These are phyloP conservation scores for Nannochloris sp. DNA, from an alignment of 139 green algal genomes.

Conservation along the genomic window DNA sequence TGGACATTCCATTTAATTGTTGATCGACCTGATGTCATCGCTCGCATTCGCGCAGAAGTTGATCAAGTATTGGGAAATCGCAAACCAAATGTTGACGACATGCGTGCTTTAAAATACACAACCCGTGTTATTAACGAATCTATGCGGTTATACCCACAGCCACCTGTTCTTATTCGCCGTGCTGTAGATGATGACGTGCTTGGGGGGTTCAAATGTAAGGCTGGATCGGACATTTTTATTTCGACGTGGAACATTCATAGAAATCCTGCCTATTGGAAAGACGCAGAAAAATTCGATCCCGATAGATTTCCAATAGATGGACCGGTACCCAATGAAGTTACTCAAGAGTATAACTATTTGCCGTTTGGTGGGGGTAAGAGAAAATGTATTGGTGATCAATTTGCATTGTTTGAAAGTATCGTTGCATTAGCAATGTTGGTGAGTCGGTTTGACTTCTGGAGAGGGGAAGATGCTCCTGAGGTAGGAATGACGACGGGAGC, in stretches of 20 bases:
- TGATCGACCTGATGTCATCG: slow-evolving; percentile 54
- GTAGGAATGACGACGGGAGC: slow-evolving; percentile 76
- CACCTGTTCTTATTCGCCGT: slow-evolving; percentile 87
- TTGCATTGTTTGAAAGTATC: slow-evolving; percentile 85
- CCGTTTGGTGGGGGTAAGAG: slow-evolving; percentile 76
- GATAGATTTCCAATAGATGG: slow-evolving; percentile 61
- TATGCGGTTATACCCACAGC: slow-evolving; percentile 94
- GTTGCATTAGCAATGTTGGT: slow-evolving; percentile 78
- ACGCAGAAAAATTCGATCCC: slow-evolving; percentile 67
- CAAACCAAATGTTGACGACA: slow-evolving; percentile 56
- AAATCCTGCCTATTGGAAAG: slow-evolving; percentile 52
- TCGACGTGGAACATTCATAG: slow-evolving; percentile 84
- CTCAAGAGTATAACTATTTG: slow-evolving; percentile 52
- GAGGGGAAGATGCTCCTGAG: slow-evolving; percentile 43
- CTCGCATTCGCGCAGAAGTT: slow-evolving; percentile 51
- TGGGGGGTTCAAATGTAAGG: slow-evolving; percentile 20
- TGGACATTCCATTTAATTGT: slow-evolving; percentile 85
- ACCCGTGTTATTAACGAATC: slow-evolving; percentile 77
- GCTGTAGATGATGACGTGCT: slow-evolving; percentile 50
- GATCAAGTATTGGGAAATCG: slow-evolving; percentile 63
- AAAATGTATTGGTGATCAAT: slow-evolving; percentile 87
- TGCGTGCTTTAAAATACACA: slow-evolving; percentile 55
- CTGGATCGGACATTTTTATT: slow-evolving; percentile 83
- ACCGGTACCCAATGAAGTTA: slow-evolving; percentile 68
- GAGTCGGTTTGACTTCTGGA: slow-evolving; percentile 71